These are phyloP conservation scores for Ceratopteris richardii DNA, from an alignment of 75 land plant species.

Conservation along the genomic window DNA sequence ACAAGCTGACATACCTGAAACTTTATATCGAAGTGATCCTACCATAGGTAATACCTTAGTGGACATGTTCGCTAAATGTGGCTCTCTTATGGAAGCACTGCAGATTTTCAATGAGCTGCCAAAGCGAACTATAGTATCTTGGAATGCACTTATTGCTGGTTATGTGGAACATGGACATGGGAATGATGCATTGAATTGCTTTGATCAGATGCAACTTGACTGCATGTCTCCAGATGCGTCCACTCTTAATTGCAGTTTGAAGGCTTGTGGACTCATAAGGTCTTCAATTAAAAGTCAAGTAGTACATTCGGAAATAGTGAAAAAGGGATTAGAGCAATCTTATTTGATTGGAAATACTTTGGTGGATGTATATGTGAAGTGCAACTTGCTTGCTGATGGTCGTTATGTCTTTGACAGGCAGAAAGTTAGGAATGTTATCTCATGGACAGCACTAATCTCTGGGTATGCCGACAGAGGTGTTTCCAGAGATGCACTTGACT, in stretches of 20 bases:
- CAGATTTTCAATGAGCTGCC: slow-evolving; percentile 5
- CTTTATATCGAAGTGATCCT: background rate
- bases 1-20: background rate
- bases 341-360: slow-evolving; percentile 2
- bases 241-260: slow-evolving; percentile 12
- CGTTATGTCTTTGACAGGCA: slow-evolving; percentile 11
- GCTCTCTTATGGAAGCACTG: slow-evolving; percentile 5
- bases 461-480: slow-evolving; percentile 20
- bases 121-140: slow-evolving; percentile 6
- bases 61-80: slow-evolving; percentile 13
- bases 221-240: slow-evolving; percentile 33
- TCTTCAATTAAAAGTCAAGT: background rate
- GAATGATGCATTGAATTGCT: slow-evolving; percentile 27
- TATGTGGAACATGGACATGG: slow-evolving; percentile 9
- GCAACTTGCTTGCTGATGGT: slow-evolving; percentile 10
- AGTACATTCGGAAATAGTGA: slow-evolving; percentile 2
- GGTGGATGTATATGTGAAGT: slow-evolving; percentile 11
- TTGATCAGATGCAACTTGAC: slow-evolving; percentile 22
- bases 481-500: slow-evolving; percentile 10
- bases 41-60: slow-evolving; percentile 4
- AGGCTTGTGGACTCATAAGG: slow-evolving; percentile 9
- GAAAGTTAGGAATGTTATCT: slow-evolving; percentile 7
- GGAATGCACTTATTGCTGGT: slow-evolving; percentile 12
- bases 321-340: slow-evolving; percentile 2
- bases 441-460: slow-evolving; percentile 27